Percentiles rank a stretch among this genome's conserved stretches.
Evolutionary conservation across 768 basidiomycete genomes (phyloP).

Genomic region (Dioszegia crocea): DNA sequence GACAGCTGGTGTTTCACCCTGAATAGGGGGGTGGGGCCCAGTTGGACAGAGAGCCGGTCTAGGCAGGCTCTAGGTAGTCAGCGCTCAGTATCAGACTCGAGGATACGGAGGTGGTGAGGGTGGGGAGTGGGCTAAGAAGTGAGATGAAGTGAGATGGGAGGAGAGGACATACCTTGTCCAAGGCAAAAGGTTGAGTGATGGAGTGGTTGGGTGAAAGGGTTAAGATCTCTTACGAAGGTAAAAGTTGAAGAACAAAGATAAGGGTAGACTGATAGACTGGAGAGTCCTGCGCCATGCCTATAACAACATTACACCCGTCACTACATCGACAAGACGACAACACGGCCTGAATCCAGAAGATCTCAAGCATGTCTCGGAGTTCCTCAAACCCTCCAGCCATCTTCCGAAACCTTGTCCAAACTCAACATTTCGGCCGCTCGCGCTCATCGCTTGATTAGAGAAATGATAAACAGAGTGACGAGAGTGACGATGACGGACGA

Average conservation of each 20-base stretch:
- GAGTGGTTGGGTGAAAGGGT: not conserved
- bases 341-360: not conserved
- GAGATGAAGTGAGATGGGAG: not conserved
- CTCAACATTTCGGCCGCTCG: too few species aligned
- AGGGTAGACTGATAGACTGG: too few species aligned
- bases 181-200: not conserved
- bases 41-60: too few species aligned
- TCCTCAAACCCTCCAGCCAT: not conserved
- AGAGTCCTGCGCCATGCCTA: too few species aligned
- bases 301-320: too few species aligned
- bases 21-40: too few species aligned
- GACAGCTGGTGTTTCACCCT: not conserved
- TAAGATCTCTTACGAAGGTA: not conserved
- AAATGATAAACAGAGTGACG: not conserved
- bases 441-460: not conserved
- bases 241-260: too few species aligned
- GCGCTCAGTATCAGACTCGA: too few species aligned
- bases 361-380: not conserved
- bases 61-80: too few species aligned
- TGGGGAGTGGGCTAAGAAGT: too few species aligned
- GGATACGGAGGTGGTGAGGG: too few species aligned
- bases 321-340: too few species aligned
- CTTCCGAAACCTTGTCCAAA: not conserved
- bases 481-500: not conserved
- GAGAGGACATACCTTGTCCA: not conserved